A percentile compares a stretch with the other conserved stretches of the same genome.
Conservation (phyloP, 805 yeast genomes). For the Lipomyces mesembrius region DNA sequence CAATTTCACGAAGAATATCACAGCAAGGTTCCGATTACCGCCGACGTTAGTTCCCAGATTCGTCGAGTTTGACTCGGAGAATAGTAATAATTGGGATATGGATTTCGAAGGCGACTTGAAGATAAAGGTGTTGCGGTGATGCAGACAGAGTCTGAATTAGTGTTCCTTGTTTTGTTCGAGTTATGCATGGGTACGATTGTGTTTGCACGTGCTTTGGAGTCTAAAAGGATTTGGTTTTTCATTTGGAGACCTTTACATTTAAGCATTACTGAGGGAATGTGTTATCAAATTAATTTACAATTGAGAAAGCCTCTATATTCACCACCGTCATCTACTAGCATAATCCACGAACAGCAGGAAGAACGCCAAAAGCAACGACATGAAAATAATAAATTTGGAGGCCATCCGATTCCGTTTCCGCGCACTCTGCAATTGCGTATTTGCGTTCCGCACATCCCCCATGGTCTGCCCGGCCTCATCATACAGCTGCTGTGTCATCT, state of each 20-base stretch:
- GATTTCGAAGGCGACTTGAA: conserved; percentile 33
- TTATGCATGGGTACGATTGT: neutral
- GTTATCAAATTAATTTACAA: neutral
- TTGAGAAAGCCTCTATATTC: neutral
- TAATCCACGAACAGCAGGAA: conserved; percentile 53
- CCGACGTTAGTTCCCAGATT: conserved; percentile 7
- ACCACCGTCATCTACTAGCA: conserved; percentile 12
- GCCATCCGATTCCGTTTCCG: conserved; percentile 65
- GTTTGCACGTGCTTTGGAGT: neutral
- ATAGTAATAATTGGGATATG: conserved; percentile 24
- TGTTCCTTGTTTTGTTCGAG: neutral
- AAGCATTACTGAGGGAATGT: neutral
- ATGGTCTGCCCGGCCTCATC: conserved; percentile 72
- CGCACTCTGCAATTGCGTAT: conserved; percentile 69
- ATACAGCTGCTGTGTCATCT: conserved; percentile 63
- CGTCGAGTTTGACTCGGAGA: conserved; percentile 9
- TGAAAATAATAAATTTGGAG: conserved; percentile 59
- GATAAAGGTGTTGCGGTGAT: conserved; percentile 8
- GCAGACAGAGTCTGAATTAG: neutral
- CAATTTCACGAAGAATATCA: conserved; percentile 1
- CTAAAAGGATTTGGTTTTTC: neutral
- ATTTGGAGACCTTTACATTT: neutral
- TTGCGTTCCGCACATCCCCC: conserved; percentile 70
- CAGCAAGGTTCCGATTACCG: conserved; percentile 1
- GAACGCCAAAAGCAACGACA: conserved; percentile 61